Conservation (phyloP, 2,329 filamentous ascomycete species). For the Cordyceps farinosa region DNA sequence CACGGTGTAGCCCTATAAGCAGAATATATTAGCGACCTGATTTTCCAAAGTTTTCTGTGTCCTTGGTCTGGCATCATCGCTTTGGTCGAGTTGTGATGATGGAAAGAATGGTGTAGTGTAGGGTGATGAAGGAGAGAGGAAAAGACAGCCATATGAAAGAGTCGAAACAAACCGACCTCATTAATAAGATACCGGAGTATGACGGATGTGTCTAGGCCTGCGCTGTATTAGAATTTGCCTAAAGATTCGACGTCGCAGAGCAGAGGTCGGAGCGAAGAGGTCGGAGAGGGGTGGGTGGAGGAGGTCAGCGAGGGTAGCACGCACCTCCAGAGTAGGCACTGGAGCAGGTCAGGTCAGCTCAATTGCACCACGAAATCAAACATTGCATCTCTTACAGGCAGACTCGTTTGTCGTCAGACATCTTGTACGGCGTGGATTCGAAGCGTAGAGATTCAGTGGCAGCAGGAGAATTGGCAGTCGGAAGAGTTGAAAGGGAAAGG, state of each 20-base stretch:
- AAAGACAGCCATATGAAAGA: neutral
- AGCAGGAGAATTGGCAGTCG: constrained; percentile 6
- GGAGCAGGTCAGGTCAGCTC: constrained; percentile 12
- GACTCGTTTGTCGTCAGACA: constrained; percentile 17
- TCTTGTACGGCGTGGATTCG: constrained; percentile 14
- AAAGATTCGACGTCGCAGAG: neutral
- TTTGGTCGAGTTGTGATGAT: neutral
- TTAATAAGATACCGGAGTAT: constrained; percentile 41
- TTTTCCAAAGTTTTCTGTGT: neutral
- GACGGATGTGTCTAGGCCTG: constrained; percentile 40
- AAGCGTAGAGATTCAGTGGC: constrained; percentile 10
- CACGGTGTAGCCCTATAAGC: constrained; percentile 22
- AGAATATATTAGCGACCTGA: constrained; percentile 15
- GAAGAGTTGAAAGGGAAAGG: constrained; percentile 11
- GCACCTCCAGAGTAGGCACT: constrained; percentile 20
- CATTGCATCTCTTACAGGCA: constrained; percentile 16
- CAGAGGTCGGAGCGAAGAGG: neutral
- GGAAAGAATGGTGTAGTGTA: neutral
- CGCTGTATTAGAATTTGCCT: neutral
- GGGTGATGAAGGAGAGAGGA: neutral
- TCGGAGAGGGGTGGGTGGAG: neutral
- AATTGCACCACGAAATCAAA: neutral
- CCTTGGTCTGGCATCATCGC: neutral
- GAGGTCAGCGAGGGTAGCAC: neutral
- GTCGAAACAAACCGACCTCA: constrained; percentile 18